Percentiles rank a stretch among this genome's conserved stretches.
Conservation (phyloP, 257 asterid species). For the Capsicum rhomboideum region DNA sequence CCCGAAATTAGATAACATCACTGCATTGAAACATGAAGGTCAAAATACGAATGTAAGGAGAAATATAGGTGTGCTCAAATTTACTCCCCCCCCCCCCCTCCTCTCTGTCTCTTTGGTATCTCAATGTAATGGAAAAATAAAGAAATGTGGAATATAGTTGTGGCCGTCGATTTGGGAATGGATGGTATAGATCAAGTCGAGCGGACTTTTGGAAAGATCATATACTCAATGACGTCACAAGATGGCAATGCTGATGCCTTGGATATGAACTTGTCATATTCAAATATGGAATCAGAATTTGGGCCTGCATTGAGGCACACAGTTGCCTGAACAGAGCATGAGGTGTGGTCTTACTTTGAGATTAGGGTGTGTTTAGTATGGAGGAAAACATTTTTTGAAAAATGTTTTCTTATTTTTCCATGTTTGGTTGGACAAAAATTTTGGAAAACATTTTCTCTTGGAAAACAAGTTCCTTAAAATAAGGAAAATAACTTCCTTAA, state of each 20-base stretch:
- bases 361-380: not conserved
- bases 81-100: not conserved
- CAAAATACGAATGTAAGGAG: not conserved
- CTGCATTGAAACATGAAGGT: not conserved
- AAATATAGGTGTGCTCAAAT: not conserved
- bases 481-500: too few relatives aligned
- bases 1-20: not conserved
- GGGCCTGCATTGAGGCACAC: not conserved
- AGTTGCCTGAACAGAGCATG: not conserved
- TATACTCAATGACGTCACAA: not conserved
- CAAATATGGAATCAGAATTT: not conserved
- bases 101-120: too few relatives aligned
- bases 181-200: not conserved
- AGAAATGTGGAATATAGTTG: not conserved
- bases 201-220: not conserved
- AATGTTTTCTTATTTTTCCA: too few relatives aligned
- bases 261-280: not conserved
- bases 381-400: too few relatives aligned
- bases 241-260: not conserved
- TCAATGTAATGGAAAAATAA: not conserved
- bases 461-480: too few relatives aligned
- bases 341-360: not conserved
- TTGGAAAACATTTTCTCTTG: too few relatives aligned
- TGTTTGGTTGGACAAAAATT: too few relatives aligned
- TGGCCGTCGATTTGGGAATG: not conserved